A percentile compares a stretch with the other conserved stretches of the same genome.
phyloP scores from a whole-genome alignment of 2,329 filamentous ascomycete genomes.

The Aspergillus spinulosporus region DNA sequence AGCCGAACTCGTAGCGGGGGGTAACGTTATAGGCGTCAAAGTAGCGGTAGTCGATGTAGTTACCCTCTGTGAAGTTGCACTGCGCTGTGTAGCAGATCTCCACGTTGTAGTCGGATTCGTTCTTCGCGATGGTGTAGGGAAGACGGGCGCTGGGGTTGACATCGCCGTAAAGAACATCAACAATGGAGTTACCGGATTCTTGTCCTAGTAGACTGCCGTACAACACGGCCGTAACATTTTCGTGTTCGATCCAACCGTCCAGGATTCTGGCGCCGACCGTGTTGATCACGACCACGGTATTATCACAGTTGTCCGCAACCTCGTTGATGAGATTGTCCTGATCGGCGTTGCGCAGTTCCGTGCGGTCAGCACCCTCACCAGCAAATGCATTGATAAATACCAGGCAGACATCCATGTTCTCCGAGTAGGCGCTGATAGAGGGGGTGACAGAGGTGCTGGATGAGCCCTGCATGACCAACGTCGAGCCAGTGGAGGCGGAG shows the following conservation, averaged over 20 bases:
- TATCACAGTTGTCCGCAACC: constrained; percentile 60
- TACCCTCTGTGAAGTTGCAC: constrained; percentile 1
- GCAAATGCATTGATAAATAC: constrained; percentile 57
- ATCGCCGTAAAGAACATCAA: constrained; percentile 59
- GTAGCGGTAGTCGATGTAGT: background rate
- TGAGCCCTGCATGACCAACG: constrained; percentile 1
- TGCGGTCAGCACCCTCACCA: constrained; percentile 1
- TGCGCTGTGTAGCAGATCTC: background rate
- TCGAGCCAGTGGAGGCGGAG: constrained; percentile 9
- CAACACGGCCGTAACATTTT: constrained; percentile 64
- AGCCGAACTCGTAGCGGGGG: background rate
- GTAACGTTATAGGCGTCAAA: background rate
- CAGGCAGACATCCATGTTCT: constrained; percentile 35
- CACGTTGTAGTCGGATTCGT: constrained; percentile 22
- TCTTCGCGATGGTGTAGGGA: constrained; percentile 62
- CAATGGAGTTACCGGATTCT: constrained; percentile 59
- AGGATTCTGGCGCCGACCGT: constrained; percentile 63
- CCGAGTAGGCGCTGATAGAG: background rate
- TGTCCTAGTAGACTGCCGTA: constrained; percentile 67
- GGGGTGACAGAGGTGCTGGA: background rate
- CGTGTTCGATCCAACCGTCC: constrained; percentile 58
- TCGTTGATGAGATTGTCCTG: constrained; percentile 56
- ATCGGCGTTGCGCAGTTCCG: constrained; percentile 34
- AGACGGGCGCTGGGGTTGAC: constrained; percentile 59
- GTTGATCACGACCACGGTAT: constrained; percentile 66